Percentiles rank a stretch among this genome's conserved stretches.
Evolutionary conservation across 305 asterid genomes (phyloP).

Genomic region (Fraxinus albicans): DNA sequence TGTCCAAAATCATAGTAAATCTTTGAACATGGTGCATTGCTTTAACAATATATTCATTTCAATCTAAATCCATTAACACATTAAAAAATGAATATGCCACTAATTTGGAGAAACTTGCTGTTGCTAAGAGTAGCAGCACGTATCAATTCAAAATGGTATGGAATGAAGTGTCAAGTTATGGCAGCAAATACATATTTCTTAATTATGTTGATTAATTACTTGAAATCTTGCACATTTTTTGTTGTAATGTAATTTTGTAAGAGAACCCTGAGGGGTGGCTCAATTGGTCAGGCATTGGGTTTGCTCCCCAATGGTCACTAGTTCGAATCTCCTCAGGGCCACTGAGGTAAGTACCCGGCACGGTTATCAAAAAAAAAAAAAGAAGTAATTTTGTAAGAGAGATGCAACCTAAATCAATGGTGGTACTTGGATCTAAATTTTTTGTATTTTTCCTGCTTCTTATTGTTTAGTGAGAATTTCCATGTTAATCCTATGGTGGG

Average conservation of each 20-base stretch:
- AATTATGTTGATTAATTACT: neutral
- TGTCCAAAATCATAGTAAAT: neutral
- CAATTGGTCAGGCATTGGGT: too few relatives aligned
- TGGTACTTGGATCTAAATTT: neutral
- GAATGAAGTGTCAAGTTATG: neutral
- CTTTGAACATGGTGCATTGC: slow-evolving; percentile 2
- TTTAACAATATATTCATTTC: neutral
- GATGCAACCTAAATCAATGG: neutral
- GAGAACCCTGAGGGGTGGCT: too few relatives aligned
- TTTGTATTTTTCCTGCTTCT: neutral
- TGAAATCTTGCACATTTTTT: neutral
- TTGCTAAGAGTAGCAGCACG: slow-evolving; percentile 4
- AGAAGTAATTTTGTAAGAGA: neutral
- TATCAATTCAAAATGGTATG: neutral
- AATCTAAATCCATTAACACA: neutral
- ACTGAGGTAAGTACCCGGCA: too few relatives aligned
- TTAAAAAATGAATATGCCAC: neutral
- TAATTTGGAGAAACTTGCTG: slow-evolving; percentile 7
- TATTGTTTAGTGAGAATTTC: neutral
- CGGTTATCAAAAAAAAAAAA: too few relatives aligned
- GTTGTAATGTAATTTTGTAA: neutral
- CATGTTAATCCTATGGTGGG: neutral
- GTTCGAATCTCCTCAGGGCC: too few relatives aligned
- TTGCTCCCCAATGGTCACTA: too few relatives aligned
- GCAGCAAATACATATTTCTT: neutral